Evolutionary conservation across 345 rosid species (phyloP).

Genomic region (Kandelia obovata): DNA sequence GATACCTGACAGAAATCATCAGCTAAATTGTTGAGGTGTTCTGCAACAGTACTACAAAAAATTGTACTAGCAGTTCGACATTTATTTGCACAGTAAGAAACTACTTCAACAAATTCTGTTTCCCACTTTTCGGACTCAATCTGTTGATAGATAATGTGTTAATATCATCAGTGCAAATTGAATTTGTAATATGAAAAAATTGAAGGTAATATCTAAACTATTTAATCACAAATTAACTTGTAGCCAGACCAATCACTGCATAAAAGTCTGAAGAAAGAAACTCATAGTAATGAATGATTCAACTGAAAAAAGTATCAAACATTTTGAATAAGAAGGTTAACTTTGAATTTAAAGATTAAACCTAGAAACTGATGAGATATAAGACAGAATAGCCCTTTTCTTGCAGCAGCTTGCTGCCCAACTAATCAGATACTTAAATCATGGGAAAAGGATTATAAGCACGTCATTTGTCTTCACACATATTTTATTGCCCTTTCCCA

Average conservation of each 20-base stretch:
- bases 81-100: slow-evolving; percentile 67
- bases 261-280: neutral
- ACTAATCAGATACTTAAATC: no score
- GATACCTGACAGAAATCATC: slow-evolving; percentile 51
- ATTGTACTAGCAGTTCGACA: slow-evolving; percentile 43
- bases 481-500: no score
- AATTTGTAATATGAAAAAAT: slow-evolving; percentile 1
- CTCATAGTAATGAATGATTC: neutral
- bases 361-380: no score
- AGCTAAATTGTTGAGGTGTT: slow-evolving; percentile 41
- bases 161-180: neutral
- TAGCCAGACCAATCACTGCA: neutral
- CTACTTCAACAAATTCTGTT: slow-evolving; percentile 54
- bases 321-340: neutral
- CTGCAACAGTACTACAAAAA: slow-evolving; percentile 48
- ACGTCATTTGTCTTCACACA: no score
- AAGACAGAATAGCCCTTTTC: no score
- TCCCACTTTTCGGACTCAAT: slow-evolving; percentile 36
- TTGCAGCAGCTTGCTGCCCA: no score
- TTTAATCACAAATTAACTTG: no score
- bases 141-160: slow-evolving; percentile 34
- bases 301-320: neutral
- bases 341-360: neutral
- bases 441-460: no score
- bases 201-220: no score